Conservation (phyloP, 106 monocot genomes). For the Dendrobium catenatum region DNA sequence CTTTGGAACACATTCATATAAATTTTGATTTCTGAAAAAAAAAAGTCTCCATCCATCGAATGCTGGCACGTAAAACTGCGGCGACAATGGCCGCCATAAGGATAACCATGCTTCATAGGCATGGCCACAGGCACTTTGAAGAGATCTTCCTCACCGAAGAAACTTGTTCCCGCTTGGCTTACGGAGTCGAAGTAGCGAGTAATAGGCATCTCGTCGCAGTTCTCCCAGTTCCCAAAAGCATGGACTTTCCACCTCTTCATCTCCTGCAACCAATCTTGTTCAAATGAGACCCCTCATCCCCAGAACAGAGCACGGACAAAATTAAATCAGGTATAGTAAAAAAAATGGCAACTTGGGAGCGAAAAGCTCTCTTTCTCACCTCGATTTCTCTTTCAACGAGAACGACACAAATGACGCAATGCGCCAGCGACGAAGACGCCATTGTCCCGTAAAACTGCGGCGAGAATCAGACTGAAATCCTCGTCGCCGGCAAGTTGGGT, state of each 20-base stretch:
- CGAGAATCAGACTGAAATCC: no score
- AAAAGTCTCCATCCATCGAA: no score
- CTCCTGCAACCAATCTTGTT: slow-evolving; percentile 4
- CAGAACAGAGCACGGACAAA: not conserved
- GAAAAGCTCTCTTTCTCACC: not conserved
- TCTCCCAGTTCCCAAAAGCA: slow-evolving; percentile 24
- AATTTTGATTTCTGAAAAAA: no score
- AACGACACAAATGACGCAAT: not conserved
- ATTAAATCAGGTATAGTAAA: not conserved
- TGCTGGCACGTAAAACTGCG: not conserved
- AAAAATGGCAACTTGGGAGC: not conserved
- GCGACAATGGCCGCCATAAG: not conserved
- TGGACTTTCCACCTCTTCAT: slow-evolving; percentile 19
- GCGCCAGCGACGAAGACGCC: no score
- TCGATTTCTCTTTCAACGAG: not conserved
- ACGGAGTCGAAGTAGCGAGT: slow-evolving; percentile 32
- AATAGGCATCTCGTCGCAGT: slow-evolving; percentile 20
- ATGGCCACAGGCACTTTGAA: slow-evolving; percentile 14
- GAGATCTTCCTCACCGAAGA: slow-evolving; percentile 8
- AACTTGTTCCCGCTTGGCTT: slow-evolving; percentile 18
- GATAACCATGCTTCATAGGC: not conserved
- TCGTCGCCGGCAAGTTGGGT: no score
- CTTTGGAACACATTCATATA: no score
- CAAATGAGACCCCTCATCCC: not conserved
- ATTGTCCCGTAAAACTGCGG: no score